phyloP scores from a whole-genome alignment of 2,329 filamentous ascomycete genomes.

The Incumbomyces lentus region DNA sequence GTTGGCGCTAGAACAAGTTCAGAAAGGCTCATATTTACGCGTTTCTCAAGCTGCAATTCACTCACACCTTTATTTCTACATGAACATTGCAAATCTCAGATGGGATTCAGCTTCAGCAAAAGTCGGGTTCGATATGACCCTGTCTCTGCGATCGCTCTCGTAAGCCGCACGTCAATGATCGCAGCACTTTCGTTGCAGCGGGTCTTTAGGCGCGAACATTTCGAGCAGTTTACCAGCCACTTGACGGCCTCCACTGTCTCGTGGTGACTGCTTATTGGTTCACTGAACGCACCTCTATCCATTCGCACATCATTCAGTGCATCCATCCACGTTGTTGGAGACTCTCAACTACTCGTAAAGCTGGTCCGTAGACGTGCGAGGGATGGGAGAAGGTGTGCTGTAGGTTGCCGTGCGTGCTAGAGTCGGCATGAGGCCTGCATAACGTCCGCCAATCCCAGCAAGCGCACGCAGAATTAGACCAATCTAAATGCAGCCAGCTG shows the following conservation, averaged over 20 bases:
- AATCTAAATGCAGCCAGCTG: background rate
- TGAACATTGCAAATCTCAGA: background rate
- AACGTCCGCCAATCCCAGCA: background rate
- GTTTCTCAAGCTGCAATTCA: background rate
- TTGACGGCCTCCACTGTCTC: background rate
- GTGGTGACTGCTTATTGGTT: slow-evolving; percentile 3
- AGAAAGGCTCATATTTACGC: background rate
- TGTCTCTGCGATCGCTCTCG: too few species aligned
- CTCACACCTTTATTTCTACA: background rate
- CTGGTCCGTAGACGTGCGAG: background rate
- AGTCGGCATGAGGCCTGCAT: background rate
- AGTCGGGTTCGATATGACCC: too few species aligned
- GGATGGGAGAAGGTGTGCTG: background rate
- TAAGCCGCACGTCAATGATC: too few species aligned
- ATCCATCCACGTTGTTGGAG: slow-evolving; percentile 1
- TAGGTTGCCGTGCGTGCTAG: background rate
- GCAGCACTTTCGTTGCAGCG: background rate
- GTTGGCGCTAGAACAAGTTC: background rate
- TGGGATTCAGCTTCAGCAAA: background rate
- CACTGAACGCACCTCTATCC: background rate
- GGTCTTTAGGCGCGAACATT: background rate
- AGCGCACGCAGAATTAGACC: background rate
- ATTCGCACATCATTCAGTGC: background rate
- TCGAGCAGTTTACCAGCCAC: background rate
- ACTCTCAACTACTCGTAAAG: background rate